Evolutionary conservation across 1,284 basidiomycete species (phyloP), one percentile per base, ranked within the genome.

Genomic region (Naganishia sp.): DNA sequence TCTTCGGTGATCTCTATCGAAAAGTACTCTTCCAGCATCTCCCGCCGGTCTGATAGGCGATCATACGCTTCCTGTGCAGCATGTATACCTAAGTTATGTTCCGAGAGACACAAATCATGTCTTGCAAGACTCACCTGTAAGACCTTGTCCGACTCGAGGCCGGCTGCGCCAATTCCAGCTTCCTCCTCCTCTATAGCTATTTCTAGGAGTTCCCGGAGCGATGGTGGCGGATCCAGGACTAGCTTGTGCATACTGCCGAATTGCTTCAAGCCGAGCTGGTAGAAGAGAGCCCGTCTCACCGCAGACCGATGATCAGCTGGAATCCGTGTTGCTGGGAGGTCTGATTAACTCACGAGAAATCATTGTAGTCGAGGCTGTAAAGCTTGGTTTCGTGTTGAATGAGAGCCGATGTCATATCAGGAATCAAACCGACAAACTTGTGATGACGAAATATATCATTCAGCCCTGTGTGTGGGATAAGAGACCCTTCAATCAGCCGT

Each of bases 1-100:
- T 84, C 79, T 0, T 83, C 80, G 3, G 84, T 83, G 65, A 97
- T 87, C 45, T 81, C 78, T 23, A 99, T 77, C 0, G 87, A 89
- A 74, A 98, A 99, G 79, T 99, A 98, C 72, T 98, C 95, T 10
- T 86, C 82, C 0, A 99, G 81, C 94, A 99, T 97, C 13, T 89
- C 89, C 4, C 88, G 84, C 17, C 85, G 85, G 21, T 78, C 75
- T 10, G 78, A 60, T 10, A 85, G 69, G 3, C 77, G 63, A 0
- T 67, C 45, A 21, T 70, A 64, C 6, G 81, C 75, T 32, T 70
- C 71, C 72, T 77, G 53, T 6, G 13, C 45, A 21, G 39, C 28
- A 2, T 17, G 35, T 31, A 4, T 32, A 41, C 18, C 13, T 35
- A 43, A n/a, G 23, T n/a, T 23, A 15, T 25, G 25, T 42, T 32